Evolutionary conservation across 352 stramenopile species (phyloP).

Genomic region (Globisporangium cederbergense): DNA sequence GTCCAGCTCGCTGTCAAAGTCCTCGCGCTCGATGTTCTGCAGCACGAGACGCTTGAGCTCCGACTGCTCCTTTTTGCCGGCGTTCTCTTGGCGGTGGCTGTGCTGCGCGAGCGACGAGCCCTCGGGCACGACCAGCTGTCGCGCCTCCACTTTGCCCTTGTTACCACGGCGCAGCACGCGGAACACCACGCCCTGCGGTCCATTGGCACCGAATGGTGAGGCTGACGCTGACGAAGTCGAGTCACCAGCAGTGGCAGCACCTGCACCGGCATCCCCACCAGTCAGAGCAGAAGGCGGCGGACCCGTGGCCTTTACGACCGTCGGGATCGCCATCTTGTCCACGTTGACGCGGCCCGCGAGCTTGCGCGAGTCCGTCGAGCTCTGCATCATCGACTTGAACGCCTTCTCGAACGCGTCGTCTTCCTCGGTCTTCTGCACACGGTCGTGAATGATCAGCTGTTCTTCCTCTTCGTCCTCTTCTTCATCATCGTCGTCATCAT

Average conservation of each 20-base stretch:
- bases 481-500: conserved; percentile 59
- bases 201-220: conserved; percentile 27
- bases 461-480: conserved; percentile 83
- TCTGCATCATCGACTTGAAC: conserved; percentile 86
- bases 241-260: not conserved
- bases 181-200: conserved; percentile 76
- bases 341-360: conserved; percentile 61
- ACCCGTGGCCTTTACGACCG: conserved; percentile 59
- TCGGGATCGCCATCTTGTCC: conserved; percentile 88
- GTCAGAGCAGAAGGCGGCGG: conserved; percentile 17
- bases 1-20: conserved; percentile 38
- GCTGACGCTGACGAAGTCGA: not conserved
- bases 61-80: conserved; percentile 83
- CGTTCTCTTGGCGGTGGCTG: conserved; percentile 83
- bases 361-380: conserved; percentile 59
- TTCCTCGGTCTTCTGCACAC: conserved; percentile 70
- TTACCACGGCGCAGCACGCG: conserved; percentile 95
- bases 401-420: conserved; percentile 88
- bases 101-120: conserved; percentile 92
- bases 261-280: not conserved
- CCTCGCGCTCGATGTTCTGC: conserved; percentile 83
- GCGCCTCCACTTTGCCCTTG: conserved; percentile 96
- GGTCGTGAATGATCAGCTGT: conserved; percentile 86
- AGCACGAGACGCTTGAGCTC: conserved; percentile 86
- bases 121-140: conserved; percentile 90